Percentiles rank a stretch among this genome's conserved stretches.
Evolutionary conservation across 805 yeast species (phyloP).

Genomic region (Saturnispora besseyi): DNA sequence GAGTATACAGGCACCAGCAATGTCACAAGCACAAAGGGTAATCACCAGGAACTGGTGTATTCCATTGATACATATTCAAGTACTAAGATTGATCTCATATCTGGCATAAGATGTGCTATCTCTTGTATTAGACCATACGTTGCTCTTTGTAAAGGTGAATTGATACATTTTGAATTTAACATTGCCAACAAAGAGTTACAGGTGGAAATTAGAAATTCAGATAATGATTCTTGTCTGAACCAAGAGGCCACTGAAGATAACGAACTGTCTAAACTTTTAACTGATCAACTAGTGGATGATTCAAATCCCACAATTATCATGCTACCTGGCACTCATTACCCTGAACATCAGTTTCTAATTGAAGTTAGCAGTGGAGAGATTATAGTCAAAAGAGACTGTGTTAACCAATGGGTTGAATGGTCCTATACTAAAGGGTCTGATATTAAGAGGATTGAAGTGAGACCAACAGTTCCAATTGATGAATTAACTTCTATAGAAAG

Average conservation of each 20-base stretch:
- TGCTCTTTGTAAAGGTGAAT: constrained; percentile 50
- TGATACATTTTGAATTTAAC: constrained; percentile 51
- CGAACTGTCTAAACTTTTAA: neutral
- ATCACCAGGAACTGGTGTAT: neutral
- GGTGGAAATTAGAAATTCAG: constrained; percentile 21
- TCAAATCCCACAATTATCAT: constrained; percentile 48
- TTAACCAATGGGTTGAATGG: constrained; percentile 61
- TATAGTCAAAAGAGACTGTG: constrained; percentile 40
- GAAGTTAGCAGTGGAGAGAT: constrained; percentile 43
- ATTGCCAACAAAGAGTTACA: constrained; percentile 37
- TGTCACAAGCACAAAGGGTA: neutral
- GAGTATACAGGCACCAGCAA: neutral
- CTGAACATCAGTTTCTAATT: constrained; percentile 38
- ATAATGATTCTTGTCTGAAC: neutral
- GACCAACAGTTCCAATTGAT: neutral
- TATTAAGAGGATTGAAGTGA: neutral
- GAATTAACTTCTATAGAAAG: neutral
- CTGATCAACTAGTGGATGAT: neutral
- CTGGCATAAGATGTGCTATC: constrained; percentile 64
- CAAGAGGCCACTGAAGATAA: neutral
- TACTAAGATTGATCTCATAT: constrained; percentile 8
- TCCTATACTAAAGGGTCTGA: constrained; percentile 5
- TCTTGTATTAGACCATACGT: constrained; percentile 78
- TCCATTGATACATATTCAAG: neutral
- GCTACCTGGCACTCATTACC: constrained; percentile 69